These are phyloP conservation scores for Mycena haematopus DNA, from an alignment of 768 basidiomycete species.

Conservation along the genomic window DNA sequence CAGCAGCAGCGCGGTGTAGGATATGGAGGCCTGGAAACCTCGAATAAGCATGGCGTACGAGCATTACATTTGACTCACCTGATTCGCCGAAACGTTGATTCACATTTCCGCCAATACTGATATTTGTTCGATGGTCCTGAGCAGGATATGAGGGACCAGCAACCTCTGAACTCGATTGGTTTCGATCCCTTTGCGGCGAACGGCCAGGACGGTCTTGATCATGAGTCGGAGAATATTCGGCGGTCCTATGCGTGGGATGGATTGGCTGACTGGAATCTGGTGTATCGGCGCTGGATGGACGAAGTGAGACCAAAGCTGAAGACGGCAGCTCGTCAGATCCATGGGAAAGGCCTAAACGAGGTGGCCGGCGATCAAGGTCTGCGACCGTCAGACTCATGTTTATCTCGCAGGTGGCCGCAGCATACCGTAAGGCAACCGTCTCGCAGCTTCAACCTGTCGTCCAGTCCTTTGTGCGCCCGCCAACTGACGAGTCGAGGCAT, in stretches of 20 bases:
- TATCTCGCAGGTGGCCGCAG: not conserved
- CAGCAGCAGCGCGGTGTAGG: not conserved
- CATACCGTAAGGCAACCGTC: not conserved
- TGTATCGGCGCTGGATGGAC: too few species aligned
- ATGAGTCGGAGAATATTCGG: not conserved
- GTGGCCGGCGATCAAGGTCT: not conserved
- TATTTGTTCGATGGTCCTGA: not conserved
- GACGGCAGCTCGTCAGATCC: not conserved
- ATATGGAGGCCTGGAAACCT: not conserved
- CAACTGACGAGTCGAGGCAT: not conserved
- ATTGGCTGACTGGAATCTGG: not conserved
- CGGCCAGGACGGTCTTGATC: not conserved
- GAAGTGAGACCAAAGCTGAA: not conserved
- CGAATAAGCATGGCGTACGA: not conserved
- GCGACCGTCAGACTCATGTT: not conserved
- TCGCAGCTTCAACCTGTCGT: not conserved
- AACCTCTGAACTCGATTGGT: too few species aligned
- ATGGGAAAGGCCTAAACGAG: not conserved
- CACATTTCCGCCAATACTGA: not conserved
- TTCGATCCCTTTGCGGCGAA: not conserved
- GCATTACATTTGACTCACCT: not conserved
- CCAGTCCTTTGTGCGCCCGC: not conserved
- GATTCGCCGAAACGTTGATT: not conserved
- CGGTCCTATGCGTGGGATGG: not conserved
- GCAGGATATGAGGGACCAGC: too few species aligned